These are phyloP conservation scores for Annulohypoxylon truncatum DNA, from an alignment of 2,329 filamentous ascomycete genomes.

Conservation along the genomic window DNA sequence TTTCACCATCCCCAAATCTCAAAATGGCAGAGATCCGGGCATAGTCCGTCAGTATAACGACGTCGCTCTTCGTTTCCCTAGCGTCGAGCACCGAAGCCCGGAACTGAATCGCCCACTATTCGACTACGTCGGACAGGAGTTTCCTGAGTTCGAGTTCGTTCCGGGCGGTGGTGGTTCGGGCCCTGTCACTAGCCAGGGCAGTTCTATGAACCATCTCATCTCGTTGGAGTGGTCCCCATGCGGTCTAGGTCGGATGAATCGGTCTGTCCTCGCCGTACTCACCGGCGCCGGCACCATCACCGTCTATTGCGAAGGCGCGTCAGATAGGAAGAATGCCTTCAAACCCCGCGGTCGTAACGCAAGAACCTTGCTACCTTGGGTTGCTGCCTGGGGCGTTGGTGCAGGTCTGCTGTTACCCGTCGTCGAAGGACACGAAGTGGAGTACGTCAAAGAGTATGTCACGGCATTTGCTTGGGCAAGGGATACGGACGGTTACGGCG, in stretches of 20 bases:
- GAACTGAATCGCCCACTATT: slow-evolving; percentile 50
- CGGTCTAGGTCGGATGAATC: slow-evolving; percentile 65
- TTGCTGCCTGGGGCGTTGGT: slow-evolving; percentile 67
- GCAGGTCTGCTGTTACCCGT: slow-evolving; percentile 63
- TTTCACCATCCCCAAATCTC: slow-evolving; percentile 45
- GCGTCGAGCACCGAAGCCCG: slow-evolving; percentile 43
- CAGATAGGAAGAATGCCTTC: slow-evolving; percentile 40
- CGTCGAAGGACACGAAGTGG: slow-evolving; percentile 46
- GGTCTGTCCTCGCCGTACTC: slow-evolving; percentile 64
- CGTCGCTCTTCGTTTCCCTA: slow-evolving; percentile 48
- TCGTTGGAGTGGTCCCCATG: slow-evolving; percentile 67
- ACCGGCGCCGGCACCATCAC: slow-evolving; percentile 63
- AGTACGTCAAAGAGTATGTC: slow-evolving; percentile 55
- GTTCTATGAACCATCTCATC: slow-evolving; percentile 66
- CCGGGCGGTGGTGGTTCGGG: slow-evolving; percentile 61
- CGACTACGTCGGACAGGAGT: slow-evolving; percentile 42
- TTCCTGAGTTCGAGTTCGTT: slow-evolving; percentile 48
- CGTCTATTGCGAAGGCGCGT: slow-evolving; percentile 62
- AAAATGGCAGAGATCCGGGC: slow-evolving; percentile 17
- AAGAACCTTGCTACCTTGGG: slow-evolving; percentile 61
- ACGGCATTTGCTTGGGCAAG: slow-evolving; percentile 66
- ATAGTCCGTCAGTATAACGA: slow-evolving; percentile 49
- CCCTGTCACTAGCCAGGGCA: slow-evolving; percentile 60
- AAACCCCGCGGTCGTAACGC: slow-evolving; percentile 52
- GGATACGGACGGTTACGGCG: slow-evolving; percentile 55